These are phyloP conservation scores for Basipetospora chlamydospora DNA, from an alignment of 2,329 filamentous ascomycete genomes.

Conservation along the genomic window DNA sequence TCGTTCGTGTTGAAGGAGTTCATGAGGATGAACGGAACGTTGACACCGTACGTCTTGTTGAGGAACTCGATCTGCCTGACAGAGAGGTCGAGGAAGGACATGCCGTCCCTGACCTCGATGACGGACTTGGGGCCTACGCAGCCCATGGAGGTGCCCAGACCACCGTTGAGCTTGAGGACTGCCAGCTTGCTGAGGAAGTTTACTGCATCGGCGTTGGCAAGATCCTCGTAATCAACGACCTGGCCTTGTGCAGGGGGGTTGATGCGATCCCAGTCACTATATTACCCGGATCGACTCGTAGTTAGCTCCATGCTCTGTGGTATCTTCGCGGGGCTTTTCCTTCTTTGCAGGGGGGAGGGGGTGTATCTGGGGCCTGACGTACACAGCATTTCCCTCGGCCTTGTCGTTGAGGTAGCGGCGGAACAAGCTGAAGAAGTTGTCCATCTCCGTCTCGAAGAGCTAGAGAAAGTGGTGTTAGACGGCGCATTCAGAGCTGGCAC, in stretches of 20 bases:
- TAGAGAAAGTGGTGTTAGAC: slow-evolving; percentile 17
- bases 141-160: slow-evolving; percentile 98
- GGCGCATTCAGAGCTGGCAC: too few relatives aligned
- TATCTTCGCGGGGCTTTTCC: not conserved
- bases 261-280: slow-evolving; percentile 90
- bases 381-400: slow-evolving; percentile 89
- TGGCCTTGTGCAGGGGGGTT: slow-evolving; percentile 83
- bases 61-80: slow-evolving; percentile 98
- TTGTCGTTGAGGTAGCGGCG: slow-evolving; percentile 97
- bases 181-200: slow-evolving; percentile 95
- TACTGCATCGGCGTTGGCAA: slow-evolving; percentile 79
- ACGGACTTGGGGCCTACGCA: slow-evolving; percentile 99
- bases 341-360: not conserved
- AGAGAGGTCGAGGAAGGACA: slow-evolving; percentile 98
- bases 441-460: slow-evolving; percentile 98
- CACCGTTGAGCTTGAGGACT: slow-evolving; percentile 97
- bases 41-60: slow-evolving; percentile 94
- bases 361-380: slow-evolving; percentile 19
- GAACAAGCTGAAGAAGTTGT: slow-evolving; percentile 99
- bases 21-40: slow-evolving; percentile 97
- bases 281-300: slow-evolving; percentile 4
- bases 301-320: slow-evolving; percentile 10
- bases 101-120: slow-evolving; percentile 98
- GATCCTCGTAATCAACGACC: slow-evolving; percentile 86
- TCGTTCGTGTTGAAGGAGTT: slow-evolving; percentile 99